Evolutionary conservation across 192 early-diverging fungal genomes (phyloP), one percentile per base, ranked within the genome.

Genomic region (Cladochytrium replicatum): DNA sequence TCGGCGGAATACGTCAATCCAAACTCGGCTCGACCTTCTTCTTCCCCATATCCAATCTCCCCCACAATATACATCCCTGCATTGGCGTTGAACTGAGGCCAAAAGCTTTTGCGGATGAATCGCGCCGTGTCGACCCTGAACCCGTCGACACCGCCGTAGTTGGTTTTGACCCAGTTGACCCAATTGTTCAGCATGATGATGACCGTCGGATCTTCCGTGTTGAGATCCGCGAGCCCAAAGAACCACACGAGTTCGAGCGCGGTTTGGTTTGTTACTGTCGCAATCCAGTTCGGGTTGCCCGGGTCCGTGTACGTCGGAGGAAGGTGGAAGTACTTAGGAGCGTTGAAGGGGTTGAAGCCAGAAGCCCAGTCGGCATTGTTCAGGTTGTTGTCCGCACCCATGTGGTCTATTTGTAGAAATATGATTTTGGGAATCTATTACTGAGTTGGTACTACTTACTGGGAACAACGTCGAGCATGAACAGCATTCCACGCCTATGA

Each of bases 391-490:
- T 40, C 4, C 4, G 52, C 44, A 15, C 64, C 64, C n/a, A 56
- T 30, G 34, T 66, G 64, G 22, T 66, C n/a, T n/a, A n/a, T n/a
- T n/a, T n/a, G n/a, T n/a, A n/a, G n/a, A n/a, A n/a, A n/a, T n/a
- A n/a, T n/a, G n/a, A n/a, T n/a, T n/a, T n/a, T n/a, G n/a, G n/a
- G n/a, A n/a, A n/a, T n/a, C n/a, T n/a, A n/a, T n/a, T n/a, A n/a
- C n/a, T n/a, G n/a, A n/a, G n/a, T n/a, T n/a, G n/a, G n/a, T n/a
- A n/a, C n/a, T n/a, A n/a, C n/a, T n/a, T n/a, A n/a, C n/a, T 66
- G 7, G 68, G 50, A 5, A 69, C 68, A 1, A 73, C 63, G 23
- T 71, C 68, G 15, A 71, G 54, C 70, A 71, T 71, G 17, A 71
- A 55, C 23, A 29, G 69, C 56, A 68, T 65, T 4, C 46, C 41